Base-by-base conservation (phyloP, 2,329 filamentous ascomycete species). In the Neurospora sp. region DNA sequence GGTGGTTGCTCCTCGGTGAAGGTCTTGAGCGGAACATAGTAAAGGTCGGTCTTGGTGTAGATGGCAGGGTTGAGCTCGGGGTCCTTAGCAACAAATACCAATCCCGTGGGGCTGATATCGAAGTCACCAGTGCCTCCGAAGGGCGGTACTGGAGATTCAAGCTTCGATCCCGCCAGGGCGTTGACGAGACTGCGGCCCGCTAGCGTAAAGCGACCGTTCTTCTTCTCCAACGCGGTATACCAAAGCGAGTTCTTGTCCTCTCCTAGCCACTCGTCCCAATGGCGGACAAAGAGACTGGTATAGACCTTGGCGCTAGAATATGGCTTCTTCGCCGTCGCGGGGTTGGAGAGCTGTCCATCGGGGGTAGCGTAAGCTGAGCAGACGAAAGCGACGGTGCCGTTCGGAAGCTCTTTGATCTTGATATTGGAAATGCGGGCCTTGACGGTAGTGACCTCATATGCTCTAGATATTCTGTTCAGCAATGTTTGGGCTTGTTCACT, bases 71-170 rank as follows among this genome's bases (percentile, higher is more conserved):
- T 88, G 36, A 93, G 79, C 11, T 87, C 82, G 0, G 91, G 91
- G 75, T 93, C 91, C 74, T 92, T 93, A 9, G 92, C 86, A 10
- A 93, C 87, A 76, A 94, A 94, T 7, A 89, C 87, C 68, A 95
- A 84, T 0, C 90, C 91, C 66, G 82, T 79, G 38, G 81, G 80
- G 71, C 88, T 85, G 71, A 95, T 86, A 76, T 96, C 93, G 76
- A 94, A 97, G 78, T 96, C 90, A n/a, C 88, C 87, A 0, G 88
- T 82, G 23, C 91, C 92, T 3, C 93, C 93, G 75, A 97, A 96
- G 0, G 92, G 90, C 67, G 86, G 89, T 19, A 93, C 88, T 0
- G 91, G 94, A 67, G 83, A 90, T 76, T 88, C 89, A 38, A 91
- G 83, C 19, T 79, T 74, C 0, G 85, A 88, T 17, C 84, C 86